Base-by-base conservation (phyloP, 2,329 filamentous ascomycete species). In the Cyanodermella asteris region DNA sequence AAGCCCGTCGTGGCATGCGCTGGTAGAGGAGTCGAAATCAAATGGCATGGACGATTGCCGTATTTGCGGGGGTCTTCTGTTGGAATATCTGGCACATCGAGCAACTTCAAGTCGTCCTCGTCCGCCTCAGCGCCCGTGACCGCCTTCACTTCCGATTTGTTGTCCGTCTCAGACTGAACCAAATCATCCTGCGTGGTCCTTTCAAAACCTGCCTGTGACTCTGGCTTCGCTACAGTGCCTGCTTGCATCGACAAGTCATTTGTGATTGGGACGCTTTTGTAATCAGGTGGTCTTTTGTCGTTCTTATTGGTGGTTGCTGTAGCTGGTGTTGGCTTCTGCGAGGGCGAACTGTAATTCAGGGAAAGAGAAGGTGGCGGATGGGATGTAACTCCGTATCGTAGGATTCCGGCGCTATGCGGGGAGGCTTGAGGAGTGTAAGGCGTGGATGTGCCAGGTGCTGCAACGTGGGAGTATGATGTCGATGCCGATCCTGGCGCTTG, bases 401-500 rank as follows among this genome's bases (percentile, higher is more conserved):
- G n/a, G n/a, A n/a, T n/a, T n/a, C 31, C 19, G 34, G 33, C 9
- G 36, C 28, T n/a, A 30, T 33, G 30, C 37, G 34, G 18, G 30
- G 32, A 7, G 33, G 33, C 22, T 39, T 41, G 26, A 37, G 35
- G 18, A 36, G 31, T 7, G 25, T 16, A 16, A 29, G 20, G 25
- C 36, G 35, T 22, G 33, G 22, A 9, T 27, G 34, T 5, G 31
- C 23, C 7, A 26, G 22, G 12, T 20, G 27, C n/a, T 23, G 26
- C 24, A 31, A 28, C 13, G 25, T 29, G 9, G 33, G 27, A 13
- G 31, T 23, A 16, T 32, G 28, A 13, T 34, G 27, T 17, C 23
- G 23, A 13, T 34, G 25, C 8, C 28, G 26, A 13, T 22, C 33
- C 34, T 18, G 37, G 37, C 39, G 38, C 40, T 27, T 33, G 33